Evolutionary conservation across 2,329 filamentous ascomycete species (phyloP).

Genomic region (Triangularia verruculosa): DNA sequence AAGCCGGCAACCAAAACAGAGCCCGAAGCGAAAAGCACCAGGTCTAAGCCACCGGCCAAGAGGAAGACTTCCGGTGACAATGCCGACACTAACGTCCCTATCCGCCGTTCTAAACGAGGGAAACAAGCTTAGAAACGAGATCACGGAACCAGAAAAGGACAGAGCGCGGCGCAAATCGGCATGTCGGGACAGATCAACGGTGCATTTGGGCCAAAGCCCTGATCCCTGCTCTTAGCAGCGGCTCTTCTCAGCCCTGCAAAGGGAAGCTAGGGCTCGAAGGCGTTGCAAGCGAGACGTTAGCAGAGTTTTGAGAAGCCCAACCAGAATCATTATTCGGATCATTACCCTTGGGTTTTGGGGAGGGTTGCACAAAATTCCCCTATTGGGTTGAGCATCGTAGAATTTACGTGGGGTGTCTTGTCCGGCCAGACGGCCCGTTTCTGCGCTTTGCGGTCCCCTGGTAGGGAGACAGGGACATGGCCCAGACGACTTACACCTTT

Average conservation of each 20-base stretch:
- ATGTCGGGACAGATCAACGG: conserved; percentile 20
- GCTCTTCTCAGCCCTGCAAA: conserved; percentile 26
- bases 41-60: conserved; percentile 19
- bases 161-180: conserved; percentile 12
- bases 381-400: conserved; percentile 25
- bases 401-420: conserved; percentile 23
- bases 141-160: conserved; percentile 15
- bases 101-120: conserved; percentile 27
- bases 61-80: conserved; percentile 22
- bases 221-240: conserved; percentile 8
- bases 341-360: neutral
- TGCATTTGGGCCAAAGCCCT: conserved; percentile 8
- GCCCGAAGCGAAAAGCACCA: conserved; percentile 8
- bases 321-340: conserved; percentile 13
- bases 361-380: conserved; percentile 20
- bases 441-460: conserved; percentile 18
- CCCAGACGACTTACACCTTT: conserved; percentile 21
- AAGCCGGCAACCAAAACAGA: conserved; percentile 10
- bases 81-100: conserved; percentile 15
- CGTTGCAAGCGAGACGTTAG: conserved; percentile 11
- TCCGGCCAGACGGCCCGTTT: conserved; percentile 25
- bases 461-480: conserved; percentile 9
- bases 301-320: conserved; percentile 14
- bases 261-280: neutral
- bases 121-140: conserved; percentile 22